phyloP scores from a whole-genome alignment of 2,329 filamentous ascomycete genomes.

The Camillea tinctor region DNA sequence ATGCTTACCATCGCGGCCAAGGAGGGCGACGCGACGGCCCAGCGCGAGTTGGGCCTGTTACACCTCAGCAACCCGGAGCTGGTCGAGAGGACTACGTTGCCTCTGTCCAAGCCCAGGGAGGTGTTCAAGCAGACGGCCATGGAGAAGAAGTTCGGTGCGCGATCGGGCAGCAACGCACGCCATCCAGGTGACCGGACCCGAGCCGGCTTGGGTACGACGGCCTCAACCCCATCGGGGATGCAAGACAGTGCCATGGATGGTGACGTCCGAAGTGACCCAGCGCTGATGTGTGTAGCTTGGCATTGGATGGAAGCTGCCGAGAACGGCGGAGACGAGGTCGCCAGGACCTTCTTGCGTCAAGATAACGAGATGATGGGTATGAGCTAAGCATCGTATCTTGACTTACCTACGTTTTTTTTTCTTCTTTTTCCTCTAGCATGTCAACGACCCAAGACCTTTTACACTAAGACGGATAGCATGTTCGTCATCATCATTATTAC shows the following conservation, averaged over 20 bases:
- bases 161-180: constrained; percentile 33
- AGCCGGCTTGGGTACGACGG: constrained; percentile 26
- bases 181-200: constrained; percentile 31
- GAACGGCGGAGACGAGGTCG: constrained; percentile 80
- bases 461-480: no score
- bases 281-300: constrained; percentile 88
- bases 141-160: constrained; percentile 61
- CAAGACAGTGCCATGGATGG: constrained; percentile 38
- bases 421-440: neutral
- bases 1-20: constrained; percentile 94
- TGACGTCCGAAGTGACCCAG: constrained; percentile 70
- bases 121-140: constrained; percentile 89
- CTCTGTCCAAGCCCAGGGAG: constrained; percentile 79
- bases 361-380: constrained; percentile 39
- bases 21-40: constrained; percentile 83
- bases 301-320: constrained; percentile 97
- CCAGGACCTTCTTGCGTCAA: constrained; percentile 78
- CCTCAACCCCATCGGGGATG: constrained; percentile 25
- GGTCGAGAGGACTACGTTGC: constrained; percentile 75
- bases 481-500: constrained; percentile 7
- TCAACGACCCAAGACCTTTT: neutral
- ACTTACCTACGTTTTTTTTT: neutral
- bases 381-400: constrained; percentile 12
- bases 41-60: constrained; percentile 89
- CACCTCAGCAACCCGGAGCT: constrained; percentile 91